Percentiles rank a stretch among this genome's conserved stretches.
These are phyloP conservation scores for Nosema muscidifuracis DNA, from an alignment of 371 early-diverging fungal genomes.

Conservation along the genomic window DNA sequence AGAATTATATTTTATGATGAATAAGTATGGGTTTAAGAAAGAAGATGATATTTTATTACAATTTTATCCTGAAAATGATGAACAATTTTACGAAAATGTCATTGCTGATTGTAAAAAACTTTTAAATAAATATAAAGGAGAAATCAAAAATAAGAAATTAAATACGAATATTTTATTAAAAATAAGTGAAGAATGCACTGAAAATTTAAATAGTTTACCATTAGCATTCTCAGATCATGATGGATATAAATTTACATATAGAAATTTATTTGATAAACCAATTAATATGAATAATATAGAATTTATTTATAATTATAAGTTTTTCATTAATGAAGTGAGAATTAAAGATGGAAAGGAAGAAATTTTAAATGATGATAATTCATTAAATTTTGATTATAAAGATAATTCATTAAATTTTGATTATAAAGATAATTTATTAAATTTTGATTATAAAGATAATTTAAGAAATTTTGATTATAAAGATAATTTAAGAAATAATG, in stretches of 20 bases:
- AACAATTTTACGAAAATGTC: background rate
- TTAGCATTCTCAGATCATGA: background rate
- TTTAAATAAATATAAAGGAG: background rate
- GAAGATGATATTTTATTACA: slow-evolving; percentile 6
- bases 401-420: too few species aligned
- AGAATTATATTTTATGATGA: background rate
- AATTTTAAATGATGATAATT: background rate
- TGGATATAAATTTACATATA: background rate
- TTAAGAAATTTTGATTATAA: background rate
- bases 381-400: too few species aligned
- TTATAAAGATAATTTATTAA: too few species aligned
- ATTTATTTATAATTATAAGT: background rate
- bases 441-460: too few species aligned
- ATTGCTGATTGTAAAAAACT: background rate
- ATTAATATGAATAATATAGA: background rate
- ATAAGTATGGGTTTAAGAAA: background rate
- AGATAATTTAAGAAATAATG: background rate
- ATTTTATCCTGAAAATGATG: background rate
- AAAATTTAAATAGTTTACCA: slow-evolving; percentile 2
- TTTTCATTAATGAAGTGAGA: background rate
- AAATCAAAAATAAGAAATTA: background rate
- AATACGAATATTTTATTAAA: background rate
- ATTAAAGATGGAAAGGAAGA: background rate
- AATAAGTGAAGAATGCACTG: slow-evolving; percentile 1
- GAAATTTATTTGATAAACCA: background rate